Conservation (phyloP, 2,329 filamentous ascomycete species). For the Colletotrichum musae region DNA sequence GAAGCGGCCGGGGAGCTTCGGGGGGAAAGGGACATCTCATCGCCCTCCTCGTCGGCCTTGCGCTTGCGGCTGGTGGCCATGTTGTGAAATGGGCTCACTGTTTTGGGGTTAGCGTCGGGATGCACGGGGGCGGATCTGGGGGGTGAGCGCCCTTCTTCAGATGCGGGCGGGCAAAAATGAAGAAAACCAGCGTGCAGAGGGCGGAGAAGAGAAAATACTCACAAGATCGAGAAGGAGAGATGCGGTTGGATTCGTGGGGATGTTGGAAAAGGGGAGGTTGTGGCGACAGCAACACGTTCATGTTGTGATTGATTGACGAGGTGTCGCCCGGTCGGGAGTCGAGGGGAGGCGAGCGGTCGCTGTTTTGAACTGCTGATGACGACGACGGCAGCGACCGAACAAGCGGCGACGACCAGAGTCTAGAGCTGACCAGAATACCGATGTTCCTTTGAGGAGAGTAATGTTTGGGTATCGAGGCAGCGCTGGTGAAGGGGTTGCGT, state of each 20-base stretch:
- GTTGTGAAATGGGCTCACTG: constrained; percentile 61
- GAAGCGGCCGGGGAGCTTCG: constrained; percentile 83
- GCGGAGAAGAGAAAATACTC: constrained; percentile 51
- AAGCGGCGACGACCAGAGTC: constrained; percentile 34
- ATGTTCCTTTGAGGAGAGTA: neutral
- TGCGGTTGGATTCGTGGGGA: constrained; percentile 69
- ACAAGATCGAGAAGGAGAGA: constrained; percentile 70
- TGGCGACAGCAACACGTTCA: constrained; percentile 75
- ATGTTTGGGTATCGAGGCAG: neutral
- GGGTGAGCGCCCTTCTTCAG: neutral
- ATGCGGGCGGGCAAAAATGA: neutral
- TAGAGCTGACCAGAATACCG: constrained; percentile 33
- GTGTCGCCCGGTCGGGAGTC: constrained; percentile 10
- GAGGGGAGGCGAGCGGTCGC: constrained; percentile 7
- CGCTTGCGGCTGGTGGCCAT: constrained; percentile 78
- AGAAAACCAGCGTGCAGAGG: constrained; percentile 24
- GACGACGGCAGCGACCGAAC: constrained; percentile 37
- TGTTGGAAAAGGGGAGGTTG: constrained; percentile 73
- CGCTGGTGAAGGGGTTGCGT: neutral
- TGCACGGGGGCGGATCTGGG: constrained; percentile 28
- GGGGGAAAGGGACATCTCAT: constrained; percentile 94
- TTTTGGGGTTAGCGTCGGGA: constrained; percentile 35
- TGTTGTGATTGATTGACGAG: constrained; percentile 50
- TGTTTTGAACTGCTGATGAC: constrained; percentile 35
- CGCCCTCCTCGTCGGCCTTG: constrained; percentile 87